Conservation (phyloP, 2,329 filamentous ascomycete species). For the Dothideomycetidae sp. region DNA sequence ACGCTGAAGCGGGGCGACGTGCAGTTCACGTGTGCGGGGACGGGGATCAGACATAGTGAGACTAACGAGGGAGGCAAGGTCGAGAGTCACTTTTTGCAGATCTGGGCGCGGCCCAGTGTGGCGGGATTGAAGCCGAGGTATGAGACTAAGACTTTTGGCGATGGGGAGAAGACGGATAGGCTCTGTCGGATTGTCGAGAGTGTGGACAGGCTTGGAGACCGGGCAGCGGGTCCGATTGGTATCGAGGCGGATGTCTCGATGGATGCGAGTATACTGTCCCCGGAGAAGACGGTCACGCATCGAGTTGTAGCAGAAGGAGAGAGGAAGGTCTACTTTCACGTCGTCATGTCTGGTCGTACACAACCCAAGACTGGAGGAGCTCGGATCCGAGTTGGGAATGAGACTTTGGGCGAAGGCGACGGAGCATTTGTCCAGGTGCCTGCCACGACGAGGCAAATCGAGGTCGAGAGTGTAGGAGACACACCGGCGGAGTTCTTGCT, state of each 20-base stretch:
- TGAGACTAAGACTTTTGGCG: slow-evolving; percentile 57
- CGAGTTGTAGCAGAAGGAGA: slow-evolving; percentile 50
- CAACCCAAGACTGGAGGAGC: slow-evolving; percentile 54
- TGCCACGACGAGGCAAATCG: slow-evolving; percentile 29
- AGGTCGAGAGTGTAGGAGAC: slow-evolving; percentile 34
- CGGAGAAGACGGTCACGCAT: slow-evolving; percentile 54
- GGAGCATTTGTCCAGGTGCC: slow-evolving; percentile 56
- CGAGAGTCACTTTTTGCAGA: slow-evolving; percentile 73
- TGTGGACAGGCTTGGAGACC: slow-evolving; percentile 54
- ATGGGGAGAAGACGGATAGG: slow-evolving; percentile 54
- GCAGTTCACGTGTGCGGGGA: slow-evolving; percentile 82
- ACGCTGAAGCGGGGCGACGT: slow-evolving; percentile 71
- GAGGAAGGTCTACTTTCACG: slow-evolving; percentile 64
- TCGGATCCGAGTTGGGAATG: slow-evolving; percentile 55
- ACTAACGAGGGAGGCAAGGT: slow-evolving; percentile 60
- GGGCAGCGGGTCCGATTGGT: slow-evolving; percentile 53
- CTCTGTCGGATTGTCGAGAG: slow-evolving; percentile 67
- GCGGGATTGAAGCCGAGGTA: slow-evolving; percentile 59
- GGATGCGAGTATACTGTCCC: slow-evolving; percentile 59
- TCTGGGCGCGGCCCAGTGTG: slow-evolving; percentile 73
- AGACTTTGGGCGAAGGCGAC: slow-evolving; percentile 60
- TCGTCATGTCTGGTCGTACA: slow-evolving; percentile 49
- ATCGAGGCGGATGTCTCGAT: slow-evolving; percentile 77
- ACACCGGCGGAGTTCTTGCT: slow-evolving; percentile 34
- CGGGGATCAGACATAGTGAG: slow-evolving; percentile 65